Base-by-base conservation (phyloP, 225 moss, liverwort and hornwort species). In the Pseudisothecium myosuroides region DNA sequence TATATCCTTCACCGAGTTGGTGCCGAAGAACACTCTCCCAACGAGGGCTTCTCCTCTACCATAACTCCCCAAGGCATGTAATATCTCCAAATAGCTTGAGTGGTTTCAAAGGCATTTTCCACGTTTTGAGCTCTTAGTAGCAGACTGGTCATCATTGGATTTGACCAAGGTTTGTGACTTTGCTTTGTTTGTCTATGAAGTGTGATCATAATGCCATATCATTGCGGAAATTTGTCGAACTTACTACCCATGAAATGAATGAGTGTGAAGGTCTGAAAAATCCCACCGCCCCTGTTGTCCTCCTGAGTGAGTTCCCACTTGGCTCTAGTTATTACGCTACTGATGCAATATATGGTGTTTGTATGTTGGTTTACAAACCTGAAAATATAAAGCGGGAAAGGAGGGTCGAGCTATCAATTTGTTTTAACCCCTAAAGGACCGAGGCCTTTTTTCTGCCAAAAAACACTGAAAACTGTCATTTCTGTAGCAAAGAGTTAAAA, bases 261-360 rank as follows among this genome's bases (percentile, higher is more conserved):
- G 22, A 3, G 2, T 21, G 50, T 37, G 28, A 43, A 60, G 17
- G 7, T 36, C 54, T 36, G 14, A 37, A 54, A 76, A 17, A 34
- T 1, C 5, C 14, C 4, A 4, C 4, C 5, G 2, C 18, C 67
- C 20, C 11, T 2, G 1, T 6, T 12, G 0, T 12, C 17, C 31
- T 47, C 29, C 11, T 0, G 12, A 29, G 31, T 0, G 12, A 29
- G 31, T 16, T 23, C 11, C 75, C 68, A n/a, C 20, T 23, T 69
- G 39, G 18, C 65, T 18, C 17, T 34, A 7, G 2, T 69, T 8
- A 10, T 43, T 45, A 43, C 24, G 5, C 32, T 39, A 4, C n/a
- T 24, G 39, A 50, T 76, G 76, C 49, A 50, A 76, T n/a, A n/a
- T n/a, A n/a, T 50, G 76, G 34, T 34, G 50, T 31, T 34, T 21